Evolutionary conservation across 257 asterid species (phyloP).

Genomic region (Gynochthodes officinalis): DNA sequence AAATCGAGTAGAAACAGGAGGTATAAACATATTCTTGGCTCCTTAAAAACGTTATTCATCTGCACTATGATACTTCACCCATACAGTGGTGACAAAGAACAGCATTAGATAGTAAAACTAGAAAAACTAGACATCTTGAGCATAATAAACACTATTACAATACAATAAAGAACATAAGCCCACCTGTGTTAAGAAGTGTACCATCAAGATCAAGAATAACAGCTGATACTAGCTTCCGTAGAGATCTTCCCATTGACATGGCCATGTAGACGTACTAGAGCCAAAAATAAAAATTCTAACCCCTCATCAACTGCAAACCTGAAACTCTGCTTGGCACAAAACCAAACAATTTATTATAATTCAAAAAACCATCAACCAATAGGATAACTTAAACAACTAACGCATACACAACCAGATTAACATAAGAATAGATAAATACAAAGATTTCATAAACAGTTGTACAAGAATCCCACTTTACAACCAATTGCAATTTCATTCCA

Average conservation of each 20-base stretch:
- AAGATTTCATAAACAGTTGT: background rate
- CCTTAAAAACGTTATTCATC: background rate
- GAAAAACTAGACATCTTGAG: background rate
- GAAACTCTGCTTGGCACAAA: slow-evolving; percentile 16
- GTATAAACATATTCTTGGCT: background rate
- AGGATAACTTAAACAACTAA: background rate
- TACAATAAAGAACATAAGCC: slow-evolving; percentile 15
- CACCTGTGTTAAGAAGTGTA: slow-evolving; percentile 87
- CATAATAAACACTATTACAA: background rate
- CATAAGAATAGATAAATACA: too few relatives aligned
- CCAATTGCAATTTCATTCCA: background rate
- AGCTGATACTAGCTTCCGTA: slow-evolving; percentile 59
- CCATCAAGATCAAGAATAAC: slow-evolving; percentile 96
- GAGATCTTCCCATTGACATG: slow-evolving; percentile 40
- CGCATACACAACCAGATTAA: background rate
- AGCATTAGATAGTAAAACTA: slow-evolving; percentile 3
- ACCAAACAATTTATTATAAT: background rate
- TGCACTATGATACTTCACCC: background rate
- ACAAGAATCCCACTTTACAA: background rate
- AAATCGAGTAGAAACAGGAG: slow-evolving; percentile 8
- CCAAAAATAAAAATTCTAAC: slow-evolving; percentile 8
- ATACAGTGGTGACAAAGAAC: background rate
- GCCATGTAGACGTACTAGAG: slow-evolving; percentile 6
- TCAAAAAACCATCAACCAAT: background rate
- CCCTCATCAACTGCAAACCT: slow-evolving; percentile 18